Base-by-base conservation (phyloP, 23 red algal genomes). In the Gracilaria gracilis region DNA sequence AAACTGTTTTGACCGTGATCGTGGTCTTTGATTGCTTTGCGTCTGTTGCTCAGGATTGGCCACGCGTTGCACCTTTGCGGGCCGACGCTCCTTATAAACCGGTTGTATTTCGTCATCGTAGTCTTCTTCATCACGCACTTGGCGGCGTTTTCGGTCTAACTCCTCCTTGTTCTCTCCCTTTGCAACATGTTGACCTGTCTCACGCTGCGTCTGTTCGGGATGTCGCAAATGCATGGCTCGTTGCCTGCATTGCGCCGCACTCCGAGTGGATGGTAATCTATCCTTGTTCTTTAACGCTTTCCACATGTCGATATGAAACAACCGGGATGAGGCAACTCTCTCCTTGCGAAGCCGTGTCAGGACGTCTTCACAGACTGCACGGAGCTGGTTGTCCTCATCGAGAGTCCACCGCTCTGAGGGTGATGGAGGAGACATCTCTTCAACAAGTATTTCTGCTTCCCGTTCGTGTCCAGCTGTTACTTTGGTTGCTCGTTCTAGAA, bases 91-190 rank as follows among this genome's bases (percentile, higher is more conserved):
- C 4, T 9, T 1, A 28, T 28, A 6, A 4, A 17, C 38, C 16
- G 72, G 72, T 48, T 50, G 40, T 77, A 77, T 77, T 27, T 77
- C 72, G 28, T 77, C 72, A 27, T 77, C 72, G 9, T 29, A 0
- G 15, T 55, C 51, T 55, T 55, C 51, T 6, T 55, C 51, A 55
- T 55, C 51, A 55, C 27, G 29, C 8, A 51, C 72, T 28, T 46
- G 21, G 5, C 0, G 14, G 12, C 40, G 27, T 77, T 23, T 77
- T 37, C 64, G 64, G 64, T 19, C 64, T 20, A 14, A 19, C 1
- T 37, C 20, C 27, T 19, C 13, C 64, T 69, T 34, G 15, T 20
- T 69, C 13, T 20, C 2, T 69, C 37, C 64, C 64, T 8, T 36
- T 28, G 15, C 29, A 2, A 69, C 31, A 7, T 6, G 2, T 20